Evolutionary conservation across 805 yeast species (phyloP).

Genomic region (Cyberlindnera nakhonratchasimensis): DNA sequence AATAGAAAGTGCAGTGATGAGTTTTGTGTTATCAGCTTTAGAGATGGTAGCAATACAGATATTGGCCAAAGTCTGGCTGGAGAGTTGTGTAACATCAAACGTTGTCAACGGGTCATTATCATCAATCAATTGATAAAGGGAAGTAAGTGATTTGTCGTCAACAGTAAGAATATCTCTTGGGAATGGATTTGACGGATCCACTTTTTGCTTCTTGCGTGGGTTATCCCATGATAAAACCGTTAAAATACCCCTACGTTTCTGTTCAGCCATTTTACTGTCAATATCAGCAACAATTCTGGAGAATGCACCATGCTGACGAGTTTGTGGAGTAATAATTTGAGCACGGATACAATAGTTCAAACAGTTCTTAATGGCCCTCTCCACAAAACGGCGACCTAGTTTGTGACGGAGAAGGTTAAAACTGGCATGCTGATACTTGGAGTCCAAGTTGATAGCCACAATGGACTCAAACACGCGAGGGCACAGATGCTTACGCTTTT

Average conservation of each 20-base stretch:
- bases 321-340: constrained; percentile 27
- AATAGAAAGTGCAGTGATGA: constrained; percentile 66
- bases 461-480: constrained; percentile 56
- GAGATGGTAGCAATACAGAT: constrained; percentile 67
- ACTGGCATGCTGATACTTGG: constrained; percentile 46
- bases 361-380: constrained; percentile 50
- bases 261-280: constrained; percentile 26
- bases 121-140: constrained; percentile 65
- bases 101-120: constrained; percentile 55
- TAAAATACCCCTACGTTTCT: constrained; percentile 27
- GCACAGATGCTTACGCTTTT: constrained; percentile 59
- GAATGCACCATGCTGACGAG: constrained; percentile 18
- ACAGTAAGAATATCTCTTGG: constrained; percentile 36
- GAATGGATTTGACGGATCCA: constrained; percentile 26
- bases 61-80: constrained; percentile 57
- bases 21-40: constrained; percentile 46
- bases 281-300: constrained; percentile 22
- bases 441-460: constrained; percentile 57
- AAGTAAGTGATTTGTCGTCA: constrained; percentile 47
- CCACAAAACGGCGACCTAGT: constrained; percentile 58
- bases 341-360: constrained; percentile 39
- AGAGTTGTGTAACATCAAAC: constrained; percentile 68
- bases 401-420: constrained; percentile 42
- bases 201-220: constrained; percentile 25
- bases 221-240: constrained; percentile 27